A percentile compares a stretch with the other conserved stretches of the same genome.
These are phyloP conservation scores for Cardamine occulta DNA, from an alignment of 345 rosid species.

Conservation along the genomic window DNA sequence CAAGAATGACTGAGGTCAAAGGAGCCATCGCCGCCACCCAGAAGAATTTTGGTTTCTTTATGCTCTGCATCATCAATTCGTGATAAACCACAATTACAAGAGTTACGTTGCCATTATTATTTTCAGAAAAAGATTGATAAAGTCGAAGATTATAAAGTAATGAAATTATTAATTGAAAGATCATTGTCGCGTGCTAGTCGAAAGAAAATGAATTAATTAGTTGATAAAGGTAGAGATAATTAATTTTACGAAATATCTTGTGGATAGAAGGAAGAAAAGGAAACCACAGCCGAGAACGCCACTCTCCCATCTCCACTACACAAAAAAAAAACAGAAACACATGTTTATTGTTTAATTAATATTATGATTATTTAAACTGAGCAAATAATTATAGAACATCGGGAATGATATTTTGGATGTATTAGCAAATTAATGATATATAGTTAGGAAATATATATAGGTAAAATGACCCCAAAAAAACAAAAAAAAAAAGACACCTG, in stretches of 20 bases:
- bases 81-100: neutral
- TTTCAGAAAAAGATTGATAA: conserved; percentile 8
- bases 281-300: conserved; percentile 79
- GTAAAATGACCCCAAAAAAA: no score
- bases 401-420: conserved; percentile 29
- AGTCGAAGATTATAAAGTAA: conserved; percentile 1
- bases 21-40: conserved; percentile 97
- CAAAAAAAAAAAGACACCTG: conserved; percentile 61
- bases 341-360: conserved; percentile 13
- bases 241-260: conserved; percentile 72
- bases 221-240: neutral
- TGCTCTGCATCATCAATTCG: conserved; percentile 58
- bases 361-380: neutral
- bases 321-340: conserved; percentile 21
- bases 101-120: neutral
- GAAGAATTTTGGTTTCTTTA: conserved; percentile 66
- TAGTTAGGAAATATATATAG: conserved; percentile 8
- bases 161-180: conserved; percentile 9
- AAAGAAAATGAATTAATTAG: neutral
- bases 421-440: neutral
- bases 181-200: conserved; percentile 27
- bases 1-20: conserved; percentile 77
- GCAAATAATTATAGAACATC: neutral
- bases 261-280: conserved; percentile 78
- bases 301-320: conserved; percentile 99